Evolutionary conservation across 495 filamentous ascomycete species (phyloP).

Genomic region (Astrothelium macrocarpum): DNA sequence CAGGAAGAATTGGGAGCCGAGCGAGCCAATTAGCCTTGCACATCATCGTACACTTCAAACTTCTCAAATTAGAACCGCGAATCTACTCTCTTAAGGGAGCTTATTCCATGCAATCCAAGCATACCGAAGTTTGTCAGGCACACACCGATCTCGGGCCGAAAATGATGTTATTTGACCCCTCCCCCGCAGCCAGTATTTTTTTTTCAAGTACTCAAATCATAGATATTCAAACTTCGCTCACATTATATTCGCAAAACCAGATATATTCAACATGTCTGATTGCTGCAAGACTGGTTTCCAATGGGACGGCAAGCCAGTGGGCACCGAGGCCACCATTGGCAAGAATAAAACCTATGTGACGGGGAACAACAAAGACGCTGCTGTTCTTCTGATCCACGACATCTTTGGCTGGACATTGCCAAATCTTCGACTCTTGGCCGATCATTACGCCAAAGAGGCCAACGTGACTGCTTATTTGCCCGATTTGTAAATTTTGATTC

Average conservation of each 20-base stretch:
- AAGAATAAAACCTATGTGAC: constrained; percentile 20
- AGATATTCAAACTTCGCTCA: background rate
- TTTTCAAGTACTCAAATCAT: too few species aligned
- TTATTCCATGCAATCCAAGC: too few species aligned
- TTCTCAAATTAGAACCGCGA: too few species aligned
- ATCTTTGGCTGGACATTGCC: constrained; percentile 42
- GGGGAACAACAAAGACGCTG: constrained; percentile 28
- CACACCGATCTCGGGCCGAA: background rate
- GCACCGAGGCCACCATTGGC: constrained; percentile 19
- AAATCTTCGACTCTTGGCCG: constrained; percentile 40
- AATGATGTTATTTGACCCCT: background rate
- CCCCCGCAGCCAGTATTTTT: background rate
- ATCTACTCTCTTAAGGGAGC: too few species aligned
- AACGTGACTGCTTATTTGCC: constrained; percentile 41
- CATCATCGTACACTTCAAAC: too few species aligned
- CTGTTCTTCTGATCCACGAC: constrained; percentile 39
- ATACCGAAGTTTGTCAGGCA: background rate
- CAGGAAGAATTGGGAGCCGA: too few species aligned
- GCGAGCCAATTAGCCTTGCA: too few species aligned
- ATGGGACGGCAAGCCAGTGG: constrained; percentile 26
- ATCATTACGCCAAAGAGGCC: constrained; percentile 40
- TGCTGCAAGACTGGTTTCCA: constrained; percentile 24
- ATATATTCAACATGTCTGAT: constrained; percentile 2
- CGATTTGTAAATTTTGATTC: constrained; percentile 32
- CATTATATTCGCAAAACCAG: too few species aligned